Conservation (phyloP, 1,284 basidiomycete genomes). For the Bjerkandera adusta region DNA sequence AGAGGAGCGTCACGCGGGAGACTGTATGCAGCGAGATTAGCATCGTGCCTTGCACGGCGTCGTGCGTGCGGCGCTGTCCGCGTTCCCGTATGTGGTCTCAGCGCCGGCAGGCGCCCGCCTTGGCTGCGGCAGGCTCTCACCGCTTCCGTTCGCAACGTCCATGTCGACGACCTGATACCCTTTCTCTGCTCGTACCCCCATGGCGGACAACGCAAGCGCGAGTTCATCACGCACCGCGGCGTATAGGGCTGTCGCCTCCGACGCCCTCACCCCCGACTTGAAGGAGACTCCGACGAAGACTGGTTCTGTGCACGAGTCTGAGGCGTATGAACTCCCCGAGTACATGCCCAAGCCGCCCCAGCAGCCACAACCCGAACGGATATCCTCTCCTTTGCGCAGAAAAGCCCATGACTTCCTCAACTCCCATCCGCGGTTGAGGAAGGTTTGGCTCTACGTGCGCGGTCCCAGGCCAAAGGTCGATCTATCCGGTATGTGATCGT, state of each 20-base stretch:
- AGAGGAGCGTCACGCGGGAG: too few species aligned
- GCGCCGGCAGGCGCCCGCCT: too few species aligned
- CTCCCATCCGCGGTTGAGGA: conserved; percentile 21
- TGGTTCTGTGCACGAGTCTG: background rate
- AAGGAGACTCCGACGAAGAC: background rate
- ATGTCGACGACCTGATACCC: conserved; percentile 4
- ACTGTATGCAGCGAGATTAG: too few species aligned
- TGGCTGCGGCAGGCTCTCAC: too few species aligned
- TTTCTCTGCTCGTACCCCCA: conserved; percentile 8
- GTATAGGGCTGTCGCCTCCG: too few species aligned
- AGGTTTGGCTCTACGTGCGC: conserved; percentile 40
- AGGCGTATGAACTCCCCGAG: background rate
- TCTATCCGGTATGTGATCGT: conserved; percentile 45
- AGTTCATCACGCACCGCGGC: conserved; percentile 22
- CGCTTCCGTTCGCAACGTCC: too few species aligned
- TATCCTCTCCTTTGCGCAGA: background rate
- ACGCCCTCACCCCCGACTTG: too few species aligned
- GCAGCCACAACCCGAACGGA: too few species aligned
- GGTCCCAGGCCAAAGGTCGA: conserved; percentile 62
- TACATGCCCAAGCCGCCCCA: background rate
- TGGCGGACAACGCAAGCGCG: conserved; percentile 25
- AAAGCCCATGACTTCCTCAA: background rate
- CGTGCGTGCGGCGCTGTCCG: background rate
- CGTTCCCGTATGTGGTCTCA: background rate
- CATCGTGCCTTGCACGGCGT: background rate